Conservation (phyloP, 2,329 filamentous ascomycete genomes). For the Gnomoniopsis sp. region DNA sequence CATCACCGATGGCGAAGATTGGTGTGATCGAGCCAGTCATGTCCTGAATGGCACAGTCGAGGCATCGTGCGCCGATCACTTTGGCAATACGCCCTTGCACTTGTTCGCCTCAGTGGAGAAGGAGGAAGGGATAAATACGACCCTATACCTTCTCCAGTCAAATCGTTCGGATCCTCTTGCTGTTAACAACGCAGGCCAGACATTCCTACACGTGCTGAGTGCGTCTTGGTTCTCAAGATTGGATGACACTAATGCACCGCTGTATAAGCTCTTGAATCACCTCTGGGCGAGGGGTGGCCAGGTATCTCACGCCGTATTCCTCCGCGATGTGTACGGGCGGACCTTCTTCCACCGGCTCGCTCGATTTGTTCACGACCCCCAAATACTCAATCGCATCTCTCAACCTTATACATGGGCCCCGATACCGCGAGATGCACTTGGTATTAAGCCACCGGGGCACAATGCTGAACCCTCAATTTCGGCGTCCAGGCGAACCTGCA, state of each 20-base stretch:
- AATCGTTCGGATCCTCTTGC: slow-evolving; percentile 22
- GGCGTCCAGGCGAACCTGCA: slow-evolving; percentile 15
- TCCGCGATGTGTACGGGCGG: slow-evolving; percentile 48
- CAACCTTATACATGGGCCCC: slow-evolving; percentile 17
- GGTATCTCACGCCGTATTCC: background rate
- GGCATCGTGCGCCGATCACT: slow-evolving; percentile 31
- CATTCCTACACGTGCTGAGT: slow-evolving; percentile 44
- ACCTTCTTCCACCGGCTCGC: slow-evolving; percentile 46
- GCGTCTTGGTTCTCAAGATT: slow-evolving; percentile 30
- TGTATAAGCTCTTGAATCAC: slow-evolving; percentile 29
- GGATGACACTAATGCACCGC: slow-evolving; percentile 20
- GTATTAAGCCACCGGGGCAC: slow-evolving; percentile 27
- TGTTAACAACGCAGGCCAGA: slow-evolving; percentile 45
- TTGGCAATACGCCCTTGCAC: slow-evolving; percentile 47
- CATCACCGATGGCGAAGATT: slow-evolving; percentile 24
- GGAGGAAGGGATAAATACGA: slow-evolving; percentile 17
- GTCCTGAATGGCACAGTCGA: slow-evolving; percentile 21
- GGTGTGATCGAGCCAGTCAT: slow-evolving; percentile 24
- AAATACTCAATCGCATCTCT: slow-evolving; percentile 27
- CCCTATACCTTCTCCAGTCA: slow-evolving; percentile 26
- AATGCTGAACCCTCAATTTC: slow-evolving; percentile 5
- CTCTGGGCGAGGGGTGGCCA: slow-evolving; percentile 27
- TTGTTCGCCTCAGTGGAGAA: slow-evolving; percentile 38
- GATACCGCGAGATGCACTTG: slow-evolving; percentile 49
- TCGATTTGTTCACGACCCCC: slow-evolving; percentile 22